These are phyloP conservation scores for Tetracentron sinense DNA, from an alignment of 164 flowering plant species.

Conservation along the genomic window DNA sequence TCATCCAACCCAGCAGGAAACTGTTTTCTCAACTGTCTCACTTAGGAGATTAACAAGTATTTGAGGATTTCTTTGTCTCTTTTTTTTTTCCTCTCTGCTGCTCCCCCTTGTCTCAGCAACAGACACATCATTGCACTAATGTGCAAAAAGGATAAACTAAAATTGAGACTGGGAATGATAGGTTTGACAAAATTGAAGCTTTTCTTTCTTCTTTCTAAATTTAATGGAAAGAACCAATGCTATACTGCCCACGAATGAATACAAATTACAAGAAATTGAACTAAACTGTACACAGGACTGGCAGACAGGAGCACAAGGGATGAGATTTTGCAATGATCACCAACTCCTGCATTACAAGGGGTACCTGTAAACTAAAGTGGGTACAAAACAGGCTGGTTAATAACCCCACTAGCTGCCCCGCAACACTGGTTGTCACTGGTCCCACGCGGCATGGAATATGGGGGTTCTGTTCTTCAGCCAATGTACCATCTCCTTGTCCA, in stretches of 20 bases:
- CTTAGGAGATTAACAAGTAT: too few relatives aligned
- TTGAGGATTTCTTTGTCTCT: too few relatives aligned
- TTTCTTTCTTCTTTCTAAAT: constrained; percentile 7
- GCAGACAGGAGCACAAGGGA: constrained; percentile 15
- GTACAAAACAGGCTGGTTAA: constrained; percentile 19
- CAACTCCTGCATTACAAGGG: constrained; percentile 32
- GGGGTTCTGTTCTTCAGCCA: constrained; percentile 86
- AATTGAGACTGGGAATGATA: too few relatives aligned
- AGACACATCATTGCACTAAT: too few relatives aligned
- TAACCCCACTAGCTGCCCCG: neutral
- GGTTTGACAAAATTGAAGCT: too few relatives aligned
- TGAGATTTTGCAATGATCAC: constrained; percentile 45
- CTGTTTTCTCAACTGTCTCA: too few relatives aligned
- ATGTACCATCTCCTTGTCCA: constrained; percentile 80
- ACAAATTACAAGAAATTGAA: constrained; percentile 49
- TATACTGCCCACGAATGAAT: constrained; percentile 37
- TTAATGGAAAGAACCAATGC: constrained; percentile 16
- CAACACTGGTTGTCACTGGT: constrained; percentile 20
- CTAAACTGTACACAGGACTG: constrained; percentile 60
- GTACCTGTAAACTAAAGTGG: constrained; percentile 29
- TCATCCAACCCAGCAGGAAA: too few relatives aligned
- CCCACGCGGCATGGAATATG: constrained; percentile 68
- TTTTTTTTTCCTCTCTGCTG: too few relatives aligned
- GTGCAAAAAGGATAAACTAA: too few relatives aligned
- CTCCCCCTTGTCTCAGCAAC: too few relatives aligned